phyloP scores from a whole-genome alignment of 2,329 filamentous ascomycete genomes.

The Paracamarosporium sp. region DNA sequence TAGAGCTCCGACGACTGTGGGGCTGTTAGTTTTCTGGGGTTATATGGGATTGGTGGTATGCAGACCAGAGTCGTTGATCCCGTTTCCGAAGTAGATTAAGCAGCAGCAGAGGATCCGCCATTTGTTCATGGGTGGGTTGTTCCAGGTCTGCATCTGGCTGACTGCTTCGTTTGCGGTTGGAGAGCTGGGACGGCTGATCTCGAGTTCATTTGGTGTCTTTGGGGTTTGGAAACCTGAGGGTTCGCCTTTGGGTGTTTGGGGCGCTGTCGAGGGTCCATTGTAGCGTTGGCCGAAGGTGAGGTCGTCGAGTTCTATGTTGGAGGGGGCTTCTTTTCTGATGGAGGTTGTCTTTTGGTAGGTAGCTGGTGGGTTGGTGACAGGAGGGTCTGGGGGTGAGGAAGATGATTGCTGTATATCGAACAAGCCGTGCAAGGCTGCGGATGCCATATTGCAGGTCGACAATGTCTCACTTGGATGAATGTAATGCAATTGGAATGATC shows the following conservation, averaged over 20 bases:
- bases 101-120: slow-evolving; percentile 71
- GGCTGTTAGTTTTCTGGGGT: not conserved
- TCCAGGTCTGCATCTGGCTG: slow-evolving; percentile 63
- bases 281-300: slow-evolving; percentile 26
- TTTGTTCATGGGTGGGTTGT: slow-evolving; percentile 68
- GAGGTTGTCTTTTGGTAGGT: slow-evolving; percentile 36
- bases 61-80: slow-evolving; percentile 71
- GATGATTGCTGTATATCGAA: slow-evolving; percentile 48
- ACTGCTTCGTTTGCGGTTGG: slow-evolving; percentile 51
- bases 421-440: slow-evolving; percentile 46
- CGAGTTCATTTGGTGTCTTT: slow-evolving; percentile 52
- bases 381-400: slow-evolving; percentile 12
- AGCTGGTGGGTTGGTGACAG: slow-evolving; percentile 47
- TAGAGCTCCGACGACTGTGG: slow-evolving; percentile 70
- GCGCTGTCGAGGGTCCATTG: slow-evolving; percentile 25
- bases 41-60: no score
- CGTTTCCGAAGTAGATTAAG: slow-evolving; percentile 71
- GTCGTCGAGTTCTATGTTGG: slow-evolving; percentile 44
- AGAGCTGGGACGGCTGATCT: slow-evolving; percentile 62
- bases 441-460: slow-evolving; percentile 37
- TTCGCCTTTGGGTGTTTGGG: slow-evolving; percentile 19
- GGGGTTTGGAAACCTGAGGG: slow-evolving; percentile 30
- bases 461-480: not conserved
- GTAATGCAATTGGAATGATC: not conserved
- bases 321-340: slow-evolving; percentile 26